Evolutionary conservation across 73 alveolate genomes (phyloP).

Genomic region (Halteria grandinella): DNA sequence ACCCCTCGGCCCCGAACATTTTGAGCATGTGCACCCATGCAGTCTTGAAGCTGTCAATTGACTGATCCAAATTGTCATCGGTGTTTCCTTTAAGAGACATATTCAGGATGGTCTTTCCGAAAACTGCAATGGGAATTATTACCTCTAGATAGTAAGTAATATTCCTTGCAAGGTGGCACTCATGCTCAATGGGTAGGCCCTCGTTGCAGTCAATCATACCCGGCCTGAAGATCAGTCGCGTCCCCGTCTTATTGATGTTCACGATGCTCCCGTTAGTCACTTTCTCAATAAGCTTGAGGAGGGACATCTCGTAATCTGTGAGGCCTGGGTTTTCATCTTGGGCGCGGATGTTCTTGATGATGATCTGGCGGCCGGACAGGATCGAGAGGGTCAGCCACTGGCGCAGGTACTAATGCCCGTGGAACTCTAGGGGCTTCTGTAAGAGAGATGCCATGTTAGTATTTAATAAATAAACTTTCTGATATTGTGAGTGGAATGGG

Average conservation of each 20-base stretch:
- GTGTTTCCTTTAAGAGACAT: slow-evolving; percentile 87
- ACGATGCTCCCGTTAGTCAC: slow-evolving; percentile 85
- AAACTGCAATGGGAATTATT: slow-evolving; percentile 80
- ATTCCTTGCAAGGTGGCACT: slow-evolving; percentile 84
- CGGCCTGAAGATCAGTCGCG: slow-evolving; percentile 81
- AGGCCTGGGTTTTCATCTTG: slow-evolving; percentile 88
- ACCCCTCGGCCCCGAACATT: slow-evolving; percentile 86
- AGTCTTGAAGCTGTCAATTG: slow-evolving; percentile 26
- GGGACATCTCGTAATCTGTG: slow-evolving; percentile 75
- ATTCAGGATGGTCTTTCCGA: slow-evolving; percentile 86
- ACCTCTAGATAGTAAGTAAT: slow-evolving; percentile 91
- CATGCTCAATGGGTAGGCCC: slow-evolving; percentile 55
- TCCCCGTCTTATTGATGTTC: slow-evolving; percentile 88
- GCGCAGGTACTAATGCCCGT: slow-evolving; percentile 63
- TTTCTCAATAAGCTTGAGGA: slow-evolving; percentile 76
- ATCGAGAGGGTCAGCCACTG: slow-evolving; percentile 77
- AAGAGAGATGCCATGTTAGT: too few relatives aligned
- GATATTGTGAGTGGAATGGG: too few relatives aligned
- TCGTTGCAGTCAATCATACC: slow-evolving; percentile 75
- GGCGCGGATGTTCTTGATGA: slow-evolving; percentile 78
- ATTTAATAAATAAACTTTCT: too few relatives aligned
- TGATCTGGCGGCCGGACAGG: slow-evolving; percentile 76
- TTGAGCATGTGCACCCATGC: slow-evolving; percentile 63
- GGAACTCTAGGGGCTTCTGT: too few relatives aligned
- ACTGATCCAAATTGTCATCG: slow-evolving; percentile 70